Base-by-base conservation (phyloP, 306 rosid genomes). In the Acacia confusa region DNA sequence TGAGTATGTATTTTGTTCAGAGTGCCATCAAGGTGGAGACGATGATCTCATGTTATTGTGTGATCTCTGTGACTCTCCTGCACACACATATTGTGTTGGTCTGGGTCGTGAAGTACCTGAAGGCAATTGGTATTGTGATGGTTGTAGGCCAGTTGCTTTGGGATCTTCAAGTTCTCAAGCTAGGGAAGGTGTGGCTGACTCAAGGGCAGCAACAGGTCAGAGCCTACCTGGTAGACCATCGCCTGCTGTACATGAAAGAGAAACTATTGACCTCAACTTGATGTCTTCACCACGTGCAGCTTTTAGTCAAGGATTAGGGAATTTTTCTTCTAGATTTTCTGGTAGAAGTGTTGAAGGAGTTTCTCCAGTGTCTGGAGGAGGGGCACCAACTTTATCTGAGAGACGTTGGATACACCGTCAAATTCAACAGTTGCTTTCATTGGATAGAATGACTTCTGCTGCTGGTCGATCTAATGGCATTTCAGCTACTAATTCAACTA, bases 81-180 rank as follows among this genome's bases (percentile, higher is more conserved):
- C 99, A 15, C 99, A 96, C 84, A 96, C 99, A 25, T 96, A 86
- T 72, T 96, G 99, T 40, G 97, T 93, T 69, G 99, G 99, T 87
- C 93, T 93, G 85, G 98, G 94, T 17, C 81, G 79, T 63, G 98
- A 88, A 84, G 99, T 96, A 44, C 99, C 99, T 2, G 97, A 87
- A 73, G 99, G 98, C 55, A 92, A 92, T 87, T 96, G 99, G 99
- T 96, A 93, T 76, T 96, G 99, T 84, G 87, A 85, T 48, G 97
- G 91, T 78, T 96, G 99, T 85, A 88, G 90, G 85, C 94, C 97
- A 58, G 89, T 82, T 69, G 94, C 92, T 77, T 80, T 88, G 86
- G 98, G 87, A 88, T 93, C 93, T 70, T 89, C 97, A 85, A 87
- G 89, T 80, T 89, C 92, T 79, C 94, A 91, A 79, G 89, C 75